phyloP scores from a whole-genome alignment of 192 early-diverging fungal genomes.

The Linnemannia zychae region DNA sequence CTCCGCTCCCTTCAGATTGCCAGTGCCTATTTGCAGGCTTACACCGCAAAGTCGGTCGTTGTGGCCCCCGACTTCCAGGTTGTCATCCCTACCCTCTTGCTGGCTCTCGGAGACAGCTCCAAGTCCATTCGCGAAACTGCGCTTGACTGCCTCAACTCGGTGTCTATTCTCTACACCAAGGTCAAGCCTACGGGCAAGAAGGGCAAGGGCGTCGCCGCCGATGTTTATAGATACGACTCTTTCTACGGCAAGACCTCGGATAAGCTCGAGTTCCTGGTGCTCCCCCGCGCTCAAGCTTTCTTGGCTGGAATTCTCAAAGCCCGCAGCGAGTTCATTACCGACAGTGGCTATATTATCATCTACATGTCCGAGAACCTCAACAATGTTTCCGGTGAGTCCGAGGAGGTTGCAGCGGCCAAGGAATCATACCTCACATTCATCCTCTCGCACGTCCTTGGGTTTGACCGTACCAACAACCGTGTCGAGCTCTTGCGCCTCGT shows the following conservation, averaged over 20 bases:
- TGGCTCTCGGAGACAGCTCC: slow-evolving; percentile 69
- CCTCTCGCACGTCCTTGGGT: slow-evolving; percentile 66
- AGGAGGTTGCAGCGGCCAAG: slow-evolving; percentile 47
- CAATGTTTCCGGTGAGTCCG: slow-evolving; percentile 40
- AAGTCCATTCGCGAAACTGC: slow-evolving; percentile 74
- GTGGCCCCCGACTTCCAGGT: slow-evolving; percentile 72
- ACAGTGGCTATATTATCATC: slow-evolving; percentile 51
- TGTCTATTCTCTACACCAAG: slow-evolving; percentile 52
- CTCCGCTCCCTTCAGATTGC: slow-evolving; percentile 71
- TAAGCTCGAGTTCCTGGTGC: slow-evolving; percentile 47
- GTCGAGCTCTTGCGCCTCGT: slow-evolving; percentile 68
- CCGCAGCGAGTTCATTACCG: slow-evolving; percentile 57
- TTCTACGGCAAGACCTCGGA: slow-evolving; percentile 56
- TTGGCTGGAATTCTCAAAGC: slow-evolving; percentile 33
- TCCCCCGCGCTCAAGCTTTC: slow-evolving; percentile 29
- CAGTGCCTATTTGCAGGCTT: slow-evolving; percentile 60
- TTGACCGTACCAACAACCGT: slow-evolving; percentile 53
- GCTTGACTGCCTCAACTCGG: slow-evolving; percentile 69
- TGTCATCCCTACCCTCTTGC: slow-evolving; percentile 78
- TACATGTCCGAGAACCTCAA: slow-evolving; percentile 59
- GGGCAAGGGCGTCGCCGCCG: slow-evolving; percentile 39
- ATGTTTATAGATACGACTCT: slow-evolving; percentile 46
- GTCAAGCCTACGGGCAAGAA: slow-evolving; percentile 61
- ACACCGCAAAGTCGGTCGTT: slow-evolving; percentile 20
- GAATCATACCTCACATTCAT: slow-evolving; percentile 61